Conservation (phyloP, 2,329 filamentous ascomycete genomes). For the Cryphonectria naterciae region DNA sequence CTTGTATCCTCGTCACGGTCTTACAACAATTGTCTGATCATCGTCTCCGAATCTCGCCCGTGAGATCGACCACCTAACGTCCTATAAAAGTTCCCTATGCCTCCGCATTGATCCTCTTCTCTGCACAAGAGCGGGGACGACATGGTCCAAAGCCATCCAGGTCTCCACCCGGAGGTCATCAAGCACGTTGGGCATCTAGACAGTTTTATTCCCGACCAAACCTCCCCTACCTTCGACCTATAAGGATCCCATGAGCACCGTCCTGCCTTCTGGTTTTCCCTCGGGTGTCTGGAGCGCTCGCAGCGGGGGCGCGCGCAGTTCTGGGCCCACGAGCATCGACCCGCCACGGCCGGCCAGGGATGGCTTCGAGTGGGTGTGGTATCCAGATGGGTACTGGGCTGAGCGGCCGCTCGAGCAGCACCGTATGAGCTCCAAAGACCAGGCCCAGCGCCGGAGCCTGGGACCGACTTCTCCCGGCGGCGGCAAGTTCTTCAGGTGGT, state of each 20-base stretch:
- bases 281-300: constrained; percentile 15
- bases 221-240: not conserved
- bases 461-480: constrained; percentile 36
- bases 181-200: not conserved
- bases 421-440: constrained; percentile 11
- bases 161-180: not conserved
- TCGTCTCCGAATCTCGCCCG: not conserved
- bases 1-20: constrained; percentile 1
- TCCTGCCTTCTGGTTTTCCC: constrained; percentile 27
- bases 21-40: not conserved
- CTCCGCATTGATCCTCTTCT: not conserved
- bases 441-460: not conserved
- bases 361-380: constrained; percentile 66
- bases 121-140: not conserved
- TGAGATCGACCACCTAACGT: not conserved
- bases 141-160: not conserved
- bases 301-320: constrained; percentile 18
- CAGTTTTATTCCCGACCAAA: too few relatives aligned
- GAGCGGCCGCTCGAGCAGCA: constrained; percentile 45
- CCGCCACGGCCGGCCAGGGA: constrained; percentile 59
- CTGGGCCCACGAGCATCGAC: constrained; percentile 42
- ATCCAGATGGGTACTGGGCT: constrained; percentile 66
- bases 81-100: constrained; percentile 5
- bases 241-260: constrained; percentile 21
- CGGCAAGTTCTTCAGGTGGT: constrained; percentile 42